These are phyloP conservation scores for Lichtheimia ramosa DNA, from an alignment of 371 early-diverging fungal genomes.

Conservation along the genomic window DNA sequence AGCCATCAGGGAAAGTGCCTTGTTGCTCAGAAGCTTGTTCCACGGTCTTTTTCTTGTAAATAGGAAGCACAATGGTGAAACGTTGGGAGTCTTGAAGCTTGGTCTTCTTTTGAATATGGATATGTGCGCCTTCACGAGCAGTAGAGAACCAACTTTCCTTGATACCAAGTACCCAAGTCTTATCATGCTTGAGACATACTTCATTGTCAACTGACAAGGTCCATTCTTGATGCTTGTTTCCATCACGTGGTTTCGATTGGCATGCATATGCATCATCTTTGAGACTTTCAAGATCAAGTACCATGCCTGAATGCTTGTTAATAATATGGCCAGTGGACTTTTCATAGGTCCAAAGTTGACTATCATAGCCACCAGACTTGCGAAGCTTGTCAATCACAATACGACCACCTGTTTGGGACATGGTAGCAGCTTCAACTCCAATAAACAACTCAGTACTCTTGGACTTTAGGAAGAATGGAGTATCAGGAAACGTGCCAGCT, in stretches of 20 bases:
- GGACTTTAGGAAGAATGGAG: constrained; percentile 43
- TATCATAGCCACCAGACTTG: constrained; percentile 31
- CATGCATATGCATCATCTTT: constrained; percentile 45
- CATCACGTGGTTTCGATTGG: constrained; percentile 30
- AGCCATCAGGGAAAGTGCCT: constrained; percentile 54
- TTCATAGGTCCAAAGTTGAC: constrained; percentile 57
- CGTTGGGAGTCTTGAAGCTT: constrained; percentile 27
- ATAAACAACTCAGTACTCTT: constrained; percentile 33
- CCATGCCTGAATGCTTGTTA: constrained; percentile 54
- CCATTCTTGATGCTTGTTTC: constrained; percentile 36
- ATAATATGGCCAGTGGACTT: constrained; percentile 33
- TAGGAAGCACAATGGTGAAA: constrained; percentile 41
- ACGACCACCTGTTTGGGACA: constrained; percentile 23
- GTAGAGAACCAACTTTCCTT: constrained; percentile 47
- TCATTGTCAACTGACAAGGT: constrained; percentile 31
- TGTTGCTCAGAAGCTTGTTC: constrained; percentile 17
- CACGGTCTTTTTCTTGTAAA: constrained; percentile 31
- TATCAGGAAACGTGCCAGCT: constrained; percentile 39
- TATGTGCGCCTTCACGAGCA: constrained; percentile 43
- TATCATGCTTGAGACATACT: constrained; percentile 38
- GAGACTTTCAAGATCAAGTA: constrained; percentile 45
- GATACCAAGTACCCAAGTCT: constrained; percentile 48
- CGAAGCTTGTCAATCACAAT: constrained; percentile 33
- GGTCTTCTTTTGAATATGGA: constrained; percentile 36
- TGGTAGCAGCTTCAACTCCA: constrained; percentile 26